A percentile compares a stretch with the other conserved stretches of the same genome.
Conservation (phyloP, 441 rosid species). For the Pelargonium citronellum region DNA sequence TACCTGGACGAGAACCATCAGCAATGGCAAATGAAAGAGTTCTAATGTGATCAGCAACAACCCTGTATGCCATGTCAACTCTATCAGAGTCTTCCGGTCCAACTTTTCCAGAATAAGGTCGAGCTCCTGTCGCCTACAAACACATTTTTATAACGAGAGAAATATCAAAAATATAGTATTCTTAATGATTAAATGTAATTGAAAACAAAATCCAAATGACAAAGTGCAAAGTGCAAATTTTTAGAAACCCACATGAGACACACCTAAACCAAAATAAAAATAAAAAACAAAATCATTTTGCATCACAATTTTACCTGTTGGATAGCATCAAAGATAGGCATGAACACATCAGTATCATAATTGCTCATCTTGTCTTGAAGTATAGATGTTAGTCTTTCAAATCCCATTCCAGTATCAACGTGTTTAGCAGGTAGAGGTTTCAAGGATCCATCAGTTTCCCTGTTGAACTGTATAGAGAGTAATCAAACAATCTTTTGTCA, state of each 20-base stretch:
- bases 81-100: constrained; percentile 74
- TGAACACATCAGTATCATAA: constrained; percentile 92
- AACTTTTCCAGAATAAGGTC: constrained; percentile 86
- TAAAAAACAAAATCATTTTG: neutral
- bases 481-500: constrained; percentile 12
- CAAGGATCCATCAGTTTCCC: constrained; percentile 84
- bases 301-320: constrained; percentile 47
- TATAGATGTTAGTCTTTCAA: constrained; percentile 84
- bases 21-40: constrained; percentile 95
- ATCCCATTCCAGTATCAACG: constrained; percentile 98
- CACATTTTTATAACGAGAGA: neutral
- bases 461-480: constrained; percentile 55
- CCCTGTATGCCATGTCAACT: constrained; percentile 98
- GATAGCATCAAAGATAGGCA: constrained; percentile 87
- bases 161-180: neutral
- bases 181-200: neutral
- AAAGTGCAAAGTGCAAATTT: neutral
- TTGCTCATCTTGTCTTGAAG: constrained; percentile 98
- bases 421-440: constrained; percentile 90
- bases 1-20: constrained; percentile 99
- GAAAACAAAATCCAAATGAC: neutral
- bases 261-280: neutral
- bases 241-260: constrained; percentile 1
- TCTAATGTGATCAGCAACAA: constrained; percentile 95
- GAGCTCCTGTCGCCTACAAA: constrained; percentile 72